These are phyloP conservation scores for Marvania coccoides DNA, from an alignment of 139 green algal genomes.

Conservation along the genomic window DNA sequence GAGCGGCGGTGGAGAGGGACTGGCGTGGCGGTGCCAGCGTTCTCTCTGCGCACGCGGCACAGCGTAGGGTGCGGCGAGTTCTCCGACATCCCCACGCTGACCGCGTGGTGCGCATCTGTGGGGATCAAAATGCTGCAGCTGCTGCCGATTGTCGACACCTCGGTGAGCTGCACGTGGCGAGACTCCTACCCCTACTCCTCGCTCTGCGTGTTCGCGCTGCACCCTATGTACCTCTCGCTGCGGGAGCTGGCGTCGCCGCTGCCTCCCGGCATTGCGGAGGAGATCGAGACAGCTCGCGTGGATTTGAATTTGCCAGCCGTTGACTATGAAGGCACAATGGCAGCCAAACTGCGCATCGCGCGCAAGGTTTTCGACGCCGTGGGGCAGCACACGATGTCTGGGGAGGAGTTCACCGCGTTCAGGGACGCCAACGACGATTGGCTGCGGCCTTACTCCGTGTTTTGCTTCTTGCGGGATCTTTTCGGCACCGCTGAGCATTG, in stretches of 20 bases:
- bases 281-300: constrained; percentile 25
- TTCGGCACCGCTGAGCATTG: constrained; percentile 88
- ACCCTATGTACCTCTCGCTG: constrained; percentile 81
- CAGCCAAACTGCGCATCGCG: constrained; percentile 65
- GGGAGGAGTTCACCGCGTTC: constrained; percentile 37
- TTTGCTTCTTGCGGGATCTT: constrained; percentile 74
- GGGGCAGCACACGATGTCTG: constrained; percentile 27
- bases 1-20: constrained; percentile 73
- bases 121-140: constrained; percentile 71
- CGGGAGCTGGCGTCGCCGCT: constrained; percentile 21
- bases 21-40: constrained; percentile 85
- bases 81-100: constrained; percentile 71
- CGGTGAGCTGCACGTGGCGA: constrained; percentile 81
- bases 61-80: constrained; percentile 88
- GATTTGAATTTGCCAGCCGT: constrained; percentile 42
- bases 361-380: constrained; percentile 39
- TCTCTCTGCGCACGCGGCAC: constrained; percentile 66
- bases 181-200: constrained; percentile 95
- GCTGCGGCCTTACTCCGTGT: constrained; percentile 85
- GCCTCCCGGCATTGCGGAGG: constrained; percentile 22
- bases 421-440: constrained; percentile 66
- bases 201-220: constrained; percentile 86
- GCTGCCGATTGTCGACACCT: constrained; percentile 94
- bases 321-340: constrained; percentile 80
- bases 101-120: constrained; percentile 55